Conservation (phyloP, 2,329 filamentous ascomycete genomes). For the Sclerotinia borealis region DNA sequence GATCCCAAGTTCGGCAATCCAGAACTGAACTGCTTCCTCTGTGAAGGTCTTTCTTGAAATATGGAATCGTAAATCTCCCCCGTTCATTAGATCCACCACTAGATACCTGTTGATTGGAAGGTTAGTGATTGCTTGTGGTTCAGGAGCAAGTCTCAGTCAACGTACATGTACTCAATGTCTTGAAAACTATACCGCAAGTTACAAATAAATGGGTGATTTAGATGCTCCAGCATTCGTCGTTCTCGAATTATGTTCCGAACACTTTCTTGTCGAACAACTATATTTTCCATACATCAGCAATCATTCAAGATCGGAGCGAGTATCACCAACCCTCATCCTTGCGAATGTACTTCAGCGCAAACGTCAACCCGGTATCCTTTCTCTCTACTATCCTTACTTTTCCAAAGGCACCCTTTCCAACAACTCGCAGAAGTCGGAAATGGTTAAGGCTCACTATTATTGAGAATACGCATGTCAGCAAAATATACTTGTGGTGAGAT, state of each 20-base stretch:
- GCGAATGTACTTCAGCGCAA: constrained; percentile 95
- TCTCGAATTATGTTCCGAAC: constrained; percentile 98
- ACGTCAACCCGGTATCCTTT: constrained; percentile 89
- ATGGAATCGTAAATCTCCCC: constrained; percentile 92
- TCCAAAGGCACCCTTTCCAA: constrained; percentile 95
- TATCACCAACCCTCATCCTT: constrained; percentile 83
- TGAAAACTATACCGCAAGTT: constrained; percentile 99
- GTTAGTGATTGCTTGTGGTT: not conserved
- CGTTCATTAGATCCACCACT: constrained; percentile 96
- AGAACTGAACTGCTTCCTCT: constrained; percentile 93
- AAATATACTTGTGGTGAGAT: not conserved
- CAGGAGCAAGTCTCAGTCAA: constrained; percentile 13
- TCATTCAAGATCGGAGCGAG: constrained; percentile 14
- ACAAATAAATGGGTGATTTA: constrained; percentile 97
- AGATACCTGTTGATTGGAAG: constrained; percentile 56
- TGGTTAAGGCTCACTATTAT: constrained; percentile 86
- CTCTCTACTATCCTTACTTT: constrained; percentile 98
- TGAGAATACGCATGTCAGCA: constrained; percentile 22
- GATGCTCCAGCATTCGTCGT: constrained; percentile 93
- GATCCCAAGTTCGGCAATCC: constrained; percentile 91
- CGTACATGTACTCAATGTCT: constrained; percentile 96
- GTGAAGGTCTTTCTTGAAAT: constrained; percentile 98
- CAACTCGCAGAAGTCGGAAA: constrained; percentile 89
- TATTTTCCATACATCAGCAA: constrained; percentile 22
- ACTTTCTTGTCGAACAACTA: constrained; percentile 94